phyloP scores from a whole-genome alignment of 2,329 filamentous ascomycete genomes.

The Ceratocystis destructans region DNA sequence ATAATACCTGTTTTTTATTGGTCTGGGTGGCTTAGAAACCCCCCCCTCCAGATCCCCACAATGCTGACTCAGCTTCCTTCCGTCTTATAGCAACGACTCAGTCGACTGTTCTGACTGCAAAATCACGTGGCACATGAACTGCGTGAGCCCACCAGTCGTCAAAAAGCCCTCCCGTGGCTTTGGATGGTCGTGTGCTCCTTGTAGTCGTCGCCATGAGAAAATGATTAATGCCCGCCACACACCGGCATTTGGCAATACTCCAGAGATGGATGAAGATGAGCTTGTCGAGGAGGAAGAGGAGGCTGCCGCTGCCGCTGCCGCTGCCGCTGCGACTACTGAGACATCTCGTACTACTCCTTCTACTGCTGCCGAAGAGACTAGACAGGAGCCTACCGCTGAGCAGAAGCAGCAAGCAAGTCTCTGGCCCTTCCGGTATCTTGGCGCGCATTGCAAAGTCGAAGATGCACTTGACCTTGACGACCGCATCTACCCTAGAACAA shows the following conservation, averaged over 20 bases:
- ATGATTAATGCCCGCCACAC: slow-evolving; percentile 84
- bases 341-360: slow-evolving; percentile 7
- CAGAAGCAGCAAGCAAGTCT: slow-evolving; percentile 86
- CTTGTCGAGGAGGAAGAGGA: slow-evolving; percentile 68
- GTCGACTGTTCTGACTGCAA: slow-evolving; percentile 93
- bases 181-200: slow-evolving; percentile 93
- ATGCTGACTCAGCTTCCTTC: slow-evolving; percentile 16
- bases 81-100: slow-evolving; percentile 59
- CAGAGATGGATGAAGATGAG: slow-evolving; percentile 53
- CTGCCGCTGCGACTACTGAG: slow-evolving; percentile 43
- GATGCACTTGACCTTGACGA: slow-evolving; percentile 96
- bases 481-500: slow-evolving; percentile 89
- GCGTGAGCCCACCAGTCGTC: slow-evolving; percentile 75
- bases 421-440: slow-evolving; percentile 93
- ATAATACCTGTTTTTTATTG: background rate
- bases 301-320: slow-evolving; percentile 41
- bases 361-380: slow-evolving; percentile 36
- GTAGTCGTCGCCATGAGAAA: slow-evolving; percentile 87
- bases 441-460: slow-evolving; percentile 88
- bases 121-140: slow-evolving; percentile 97
- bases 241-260: slow-evolving; percentile 41
- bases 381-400: slow-evolving; percentile 56
- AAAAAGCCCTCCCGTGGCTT: slow-evolving; percentile 97
- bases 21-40: background rate
- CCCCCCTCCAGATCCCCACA: background rate